These are phyloP conservation scores for Cadophora sp. DNA, from an alignment of 2,329 filamentous ascomycete genomes.

Conservation along the genomic window DNA sequence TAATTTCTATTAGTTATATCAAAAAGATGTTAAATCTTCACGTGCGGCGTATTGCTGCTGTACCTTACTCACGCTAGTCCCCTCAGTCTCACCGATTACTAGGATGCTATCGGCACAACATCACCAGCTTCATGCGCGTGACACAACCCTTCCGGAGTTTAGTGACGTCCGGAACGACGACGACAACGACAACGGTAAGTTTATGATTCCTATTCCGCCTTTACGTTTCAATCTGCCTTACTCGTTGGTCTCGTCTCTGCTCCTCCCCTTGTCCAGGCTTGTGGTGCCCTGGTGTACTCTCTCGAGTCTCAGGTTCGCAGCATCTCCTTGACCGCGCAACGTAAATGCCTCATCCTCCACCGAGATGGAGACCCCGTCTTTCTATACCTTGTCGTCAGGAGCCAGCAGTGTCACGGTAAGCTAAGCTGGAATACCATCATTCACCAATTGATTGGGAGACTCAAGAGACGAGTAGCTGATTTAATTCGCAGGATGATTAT, in stretches of 20 bases:
- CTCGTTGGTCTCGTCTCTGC: background rate
- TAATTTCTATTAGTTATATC: no score
- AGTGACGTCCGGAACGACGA: background rate
- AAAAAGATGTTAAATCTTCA: no score
- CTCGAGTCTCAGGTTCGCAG: no score
- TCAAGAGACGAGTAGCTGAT: background rate
- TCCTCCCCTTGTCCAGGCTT: background rate
- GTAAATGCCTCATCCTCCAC: background rate
- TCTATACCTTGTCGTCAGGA: constrained; percentile 28
- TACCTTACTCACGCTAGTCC: constrained; percentile 6
- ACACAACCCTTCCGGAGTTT: background rate
- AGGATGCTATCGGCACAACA: background rate
- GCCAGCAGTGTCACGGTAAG: constrained; percentile 25
- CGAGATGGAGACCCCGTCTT: constrained; percentile 20
- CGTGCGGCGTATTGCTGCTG: no score
- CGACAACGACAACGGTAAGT: background rate
- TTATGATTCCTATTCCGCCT: background rate
- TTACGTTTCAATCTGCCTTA: background rate
- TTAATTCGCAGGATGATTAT: constrained; percentile 16
- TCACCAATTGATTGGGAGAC: background rate
- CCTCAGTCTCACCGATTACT: constrained; percentile 16
- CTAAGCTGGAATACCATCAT: background rate
- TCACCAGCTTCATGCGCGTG: constrained; percentile 8
- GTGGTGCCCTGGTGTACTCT: background rate
- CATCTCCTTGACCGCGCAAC: background rate